These are phyloP conservation scores for Vickermania spadyakhi DNA, from an alignment of 208 protist genomes.

Conservation along the genomic window DNA sequence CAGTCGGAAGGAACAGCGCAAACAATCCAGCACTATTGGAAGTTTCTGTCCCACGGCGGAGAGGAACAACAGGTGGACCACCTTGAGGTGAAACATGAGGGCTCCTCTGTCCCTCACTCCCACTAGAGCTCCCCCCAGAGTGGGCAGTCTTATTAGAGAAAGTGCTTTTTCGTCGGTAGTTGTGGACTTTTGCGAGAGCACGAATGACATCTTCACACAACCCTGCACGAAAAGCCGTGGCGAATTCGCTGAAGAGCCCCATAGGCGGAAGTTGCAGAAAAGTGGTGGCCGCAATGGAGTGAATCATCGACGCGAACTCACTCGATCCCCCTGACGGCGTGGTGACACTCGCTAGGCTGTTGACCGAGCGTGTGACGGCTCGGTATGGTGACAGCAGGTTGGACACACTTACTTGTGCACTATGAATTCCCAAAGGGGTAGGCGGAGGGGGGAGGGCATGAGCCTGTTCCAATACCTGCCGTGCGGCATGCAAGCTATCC, in stretches of 20 bases:
- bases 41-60: no score
- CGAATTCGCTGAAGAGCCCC: constrained; percentile 28
- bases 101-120: neutral
- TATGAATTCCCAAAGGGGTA: neutral
- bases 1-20: neutral
- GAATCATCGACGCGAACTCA: constrained; percentile 5
- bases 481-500: constrained; percentile 2
- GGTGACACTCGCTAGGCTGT: neutral
- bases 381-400: constrained; percentile 1
- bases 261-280: constrained; percentile 20
- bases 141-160: no score
- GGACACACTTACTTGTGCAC: neutral
- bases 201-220: constrained; percentile 76
- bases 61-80: no score
- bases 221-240: constrained; percentile 37
- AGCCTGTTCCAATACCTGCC: constrained; percentile 5
- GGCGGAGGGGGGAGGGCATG: neutral
- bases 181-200: constrained; percentile 15
- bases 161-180: neutral
- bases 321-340: neutral
- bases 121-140: neutral
- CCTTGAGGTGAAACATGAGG: no score
- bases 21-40: neutral
- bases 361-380: neutral
- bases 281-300: neutral